Evolutionary conservation across 2,329 filamentous ascomycete species (phyloP), one percentile per base, ranked within the genome.

Genomic region (Aspergillus sclerotialis): DNA sequence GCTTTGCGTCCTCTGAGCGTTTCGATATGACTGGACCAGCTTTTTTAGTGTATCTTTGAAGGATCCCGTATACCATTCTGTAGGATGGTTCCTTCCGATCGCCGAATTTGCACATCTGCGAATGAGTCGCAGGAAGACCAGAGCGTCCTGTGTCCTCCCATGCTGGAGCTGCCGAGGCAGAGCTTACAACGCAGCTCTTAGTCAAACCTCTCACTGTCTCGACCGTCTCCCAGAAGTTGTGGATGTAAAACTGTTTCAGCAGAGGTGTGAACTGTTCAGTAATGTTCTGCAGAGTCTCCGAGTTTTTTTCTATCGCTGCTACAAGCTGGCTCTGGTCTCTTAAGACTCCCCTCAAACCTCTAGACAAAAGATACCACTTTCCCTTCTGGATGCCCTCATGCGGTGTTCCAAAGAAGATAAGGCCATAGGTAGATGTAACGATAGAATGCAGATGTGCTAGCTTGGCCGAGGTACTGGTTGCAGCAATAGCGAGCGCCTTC

Each of bases 371-470:
- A 24, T 7, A 24, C 21, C 21, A 24, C 7, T 24, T 24, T 11
- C 7, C 21, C 21, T 24, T 24, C 21, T 24, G 21, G 7, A 24
- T 11, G 11, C 21, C 21, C 11, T 24, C 21, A 24, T 24, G 21
- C 11, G 21, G 21, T 7, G 21, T 24, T 7, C 21, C 21, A 11
- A 24, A 24, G 11, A 24, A 24, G 11, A 24, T 24, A 24, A 24
- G 21, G 21, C 21, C 21, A 11, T 7, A 24, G 7, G 21, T 24
- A 7, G 21, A 24, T 24, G 32, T 47, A 34, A 46, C 58, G 15
- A 60, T 53, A 11, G 50, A 49, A 30, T 51, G 40, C 12, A 52
- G 34, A 42, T 58, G 55, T 14, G 47, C 42, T 18, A 58, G 43
- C 10, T 47, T 39, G 26, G 40, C 35, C 9, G 41, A 42, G 23